Conservation (phyloP, 768 basidiomycete genomes). For the Lactarius indigo region DNA sequence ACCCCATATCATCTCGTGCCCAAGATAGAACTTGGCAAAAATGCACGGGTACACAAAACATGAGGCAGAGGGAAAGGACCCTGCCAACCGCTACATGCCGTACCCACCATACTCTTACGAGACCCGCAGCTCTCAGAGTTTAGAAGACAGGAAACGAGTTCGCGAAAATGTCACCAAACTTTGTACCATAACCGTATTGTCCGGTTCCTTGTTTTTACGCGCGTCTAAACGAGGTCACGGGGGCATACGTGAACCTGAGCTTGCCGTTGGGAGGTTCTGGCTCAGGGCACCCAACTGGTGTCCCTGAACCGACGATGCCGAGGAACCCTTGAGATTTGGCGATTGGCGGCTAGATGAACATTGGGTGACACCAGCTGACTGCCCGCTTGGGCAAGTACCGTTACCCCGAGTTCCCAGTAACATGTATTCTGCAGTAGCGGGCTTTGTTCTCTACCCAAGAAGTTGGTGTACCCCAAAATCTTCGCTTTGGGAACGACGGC, state of each 20-base stretch:
- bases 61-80: not conserved
- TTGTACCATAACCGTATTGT: not conserved
- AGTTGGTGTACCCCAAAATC: constrained; percentile 2
- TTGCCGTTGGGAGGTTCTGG: not conserved
- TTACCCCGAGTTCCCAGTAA: not conserved
- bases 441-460: not conserved
- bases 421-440: not conserved
- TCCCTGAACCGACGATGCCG: not conserved
- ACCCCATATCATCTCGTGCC: not conserved
- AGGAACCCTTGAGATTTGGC: not conserved
- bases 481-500: not conserved
- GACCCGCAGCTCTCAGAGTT: not conserved
- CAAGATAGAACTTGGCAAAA: not conserved
- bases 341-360: not conserved
- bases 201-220: not conserved
- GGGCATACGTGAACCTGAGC: not conserved
- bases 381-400: not conserved
- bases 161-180: not conserved
- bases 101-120: not conserved
- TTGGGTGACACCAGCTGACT: not conserved
- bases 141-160: not conserved
- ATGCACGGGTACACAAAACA: not conserved
- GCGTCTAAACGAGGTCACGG: not conserved
- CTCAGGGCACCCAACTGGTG: not conserved
- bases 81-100: not conserved